These are phyloP conservation scores for Phialocephala subalpina DNA, from an alignment of 2,329 filamentous ascomycete genomes.

Conservation along the genomic window DNA sequence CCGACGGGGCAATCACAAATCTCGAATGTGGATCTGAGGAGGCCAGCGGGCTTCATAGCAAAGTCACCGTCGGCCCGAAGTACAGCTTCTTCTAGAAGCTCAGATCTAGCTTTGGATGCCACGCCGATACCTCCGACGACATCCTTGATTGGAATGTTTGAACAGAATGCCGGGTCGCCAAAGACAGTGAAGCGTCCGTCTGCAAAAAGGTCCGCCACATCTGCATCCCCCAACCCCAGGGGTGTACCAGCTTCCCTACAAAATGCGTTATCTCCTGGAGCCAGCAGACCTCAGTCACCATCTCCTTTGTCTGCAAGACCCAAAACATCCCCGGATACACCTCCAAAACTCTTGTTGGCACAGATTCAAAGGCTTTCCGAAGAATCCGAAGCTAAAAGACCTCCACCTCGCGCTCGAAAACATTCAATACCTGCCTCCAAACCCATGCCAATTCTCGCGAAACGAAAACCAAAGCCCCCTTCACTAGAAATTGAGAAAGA, in stretches of 20 bases:
- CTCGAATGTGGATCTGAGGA: conserved; percentile 16
- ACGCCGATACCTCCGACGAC: conserved; percentile 68
- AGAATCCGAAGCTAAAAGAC: conserved; percentile 18
- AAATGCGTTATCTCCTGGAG: not conserved
- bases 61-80: conserved; percentile 34
- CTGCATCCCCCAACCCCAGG: conserved; percentile 23
- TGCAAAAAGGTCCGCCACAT: conserved; percentile 22
- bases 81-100: conserved; percentile 32
- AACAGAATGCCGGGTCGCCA: conserved; percentile 51
- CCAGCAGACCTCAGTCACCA: conserved; percentile 16
- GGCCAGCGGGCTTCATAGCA: conserved; percentile 4
- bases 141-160: conserved; percentile 74
- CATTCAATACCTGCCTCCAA: conserved; percentile 26
- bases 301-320: conserved; percentile 13
- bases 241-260: conserved; percentile 21
- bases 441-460: conserved; percentile 32
- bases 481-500: conserved; percentile 21
- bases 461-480: conserved; percentile 8
- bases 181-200: conserved; percentile 23
- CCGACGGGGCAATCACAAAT: conserved; percentile 41
- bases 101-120: conserved; percentile 56
- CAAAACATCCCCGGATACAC: not conserved
- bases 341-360: conserved; percentile 22
- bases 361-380: conserved; percentile 19
- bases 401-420: conserved; percentile 23